Conservation (phyloP, 2,329 filamentous ascomycete genomes). For the Parascedosporium putredinis region DNA sequence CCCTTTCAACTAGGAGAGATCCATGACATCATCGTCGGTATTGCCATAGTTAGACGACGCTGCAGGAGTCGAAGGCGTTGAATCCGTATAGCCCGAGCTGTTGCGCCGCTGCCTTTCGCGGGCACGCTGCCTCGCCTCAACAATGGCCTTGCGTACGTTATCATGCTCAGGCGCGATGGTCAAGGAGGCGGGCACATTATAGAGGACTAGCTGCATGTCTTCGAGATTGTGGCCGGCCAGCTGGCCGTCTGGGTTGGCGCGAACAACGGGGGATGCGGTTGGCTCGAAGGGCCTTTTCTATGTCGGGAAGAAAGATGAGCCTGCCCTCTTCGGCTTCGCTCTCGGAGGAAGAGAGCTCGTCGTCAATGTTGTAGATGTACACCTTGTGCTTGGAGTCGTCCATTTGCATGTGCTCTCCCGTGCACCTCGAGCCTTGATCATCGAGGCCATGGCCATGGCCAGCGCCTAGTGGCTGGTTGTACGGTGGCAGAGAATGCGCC, state of each 20-base stretch:
- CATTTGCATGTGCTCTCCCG: slow-evolving; percentile 63
- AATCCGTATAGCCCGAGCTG: slow-evolving; percentile 12
- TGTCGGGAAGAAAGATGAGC: slow-evolving; percentile 73
- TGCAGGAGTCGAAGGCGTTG: neutral
- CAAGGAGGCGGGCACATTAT: slow-evolving; percentile 67
- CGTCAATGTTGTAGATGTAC: slow-evolving; percentile 84
- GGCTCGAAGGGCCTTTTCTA: slow-evolving; percentile 67
- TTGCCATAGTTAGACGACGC: slow-evolving; percentile 3
- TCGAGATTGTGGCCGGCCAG: slow-evolving; percentile 24
- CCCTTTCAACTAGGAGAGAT: slow-evolving; percentile 41
- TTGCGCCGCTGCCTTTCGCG: slow-evolving; percentile 28
- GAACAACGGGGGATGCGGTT: slow-evolving; percentile 61
- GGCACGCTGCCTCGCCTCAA: slow-evolving; percentile 63
- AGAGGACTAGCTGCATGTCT: slow-evolving; percentile 70
- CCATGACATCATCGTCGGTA: slow-evolving; percentile 55
- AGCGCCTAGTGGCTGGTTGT: slow-evolving; percentile 9
- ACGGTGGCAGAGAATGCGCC: slow-evolving; percentile 13
- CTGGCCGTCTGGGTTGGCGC: slow-evolving; percentile 45
- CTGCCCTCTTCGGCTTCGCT: slow-evolving; percentile 42
- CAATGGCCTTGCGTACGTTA: slow-evolving; percentile 70
- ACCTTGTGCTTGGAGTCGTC: slow-evolving; percentile 81
- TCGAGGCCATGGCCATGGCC: slow-evolving; percentile 8
- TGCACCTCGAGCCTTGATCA: slow-evolving; percentile 12
- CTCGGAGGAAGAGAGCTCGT: slow-evolving; percentile 61
- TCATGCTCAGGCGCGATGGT: slow-evolving; percentile 65